These are phyloP conservation scores for Lachnellula arida DNA, from an alignment of 2,329 filamentous ascomycete genomes.

Conservation along the genomic window DNA sequence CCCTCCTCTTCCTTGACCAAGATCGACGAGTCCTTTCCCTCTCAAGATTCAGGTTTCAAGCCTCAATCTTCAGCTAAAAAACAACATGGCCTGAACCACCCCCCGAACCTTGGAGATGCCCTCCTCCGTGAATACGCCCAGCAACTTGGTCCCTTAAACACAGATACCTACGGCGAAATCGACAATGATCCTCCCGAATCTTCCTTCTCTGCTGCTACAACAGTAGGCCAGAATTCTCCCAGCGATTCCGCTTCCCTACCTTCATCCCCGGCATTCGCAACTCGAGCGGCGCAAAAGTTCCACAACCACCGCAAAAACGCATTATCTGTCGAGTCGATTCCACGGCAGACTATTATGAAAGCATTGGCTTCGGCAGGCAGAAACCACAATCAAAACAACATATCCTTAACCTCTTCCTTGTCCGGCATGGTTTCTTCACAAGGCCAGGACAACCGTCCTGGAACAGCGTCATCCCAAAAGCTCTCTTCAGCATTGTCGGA, in stretches of 20 bases:
- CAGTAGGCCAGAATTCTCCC: conserved; percentile 25
- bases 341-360: conserved; percentile 78
- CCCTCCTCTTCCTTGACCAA: conserved; percentile 12
- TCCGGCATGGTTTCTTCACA: conserved; percentile 53
- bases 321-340: conserved; percentile 42
- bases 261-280: conserved; percentile 24
- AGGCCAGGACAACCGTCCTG: conserved; percentile 23
- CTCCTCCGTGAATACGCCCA: conserved; percentile 40
- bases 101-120: conserved; percentile 33
- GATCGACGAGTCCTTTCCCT: conserved; percentile 25
- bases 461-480: conserved; percentile 45
- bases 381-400: conserved; percentile 52
- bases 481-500: conserved; percentile 56
- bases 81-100: conserved; percentile 27
- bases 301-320: conserved; percentile 30
- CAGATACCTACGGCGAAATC: conserved; percentile 29
- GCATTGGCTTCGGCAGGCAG: conserved; percentile 65
- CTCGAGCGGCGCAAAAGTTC: conserved; percentile 14
- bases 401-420: conserved; percentile 50
- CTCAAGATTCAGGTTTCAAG: conserved; percentile 6
- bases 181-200: conserved; percentile 27
- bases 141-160: conserved; percentile 39
- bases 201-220: conserved; percentile 27
- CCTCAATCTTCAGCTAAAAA: conserved; percentile 17
- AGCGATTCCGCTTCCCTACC: conserved; percentile 26